Conservation (phyloP, 1,284 basidiomycete genomes). For the Austroboletus olivaceoglutinosus region DNA sequence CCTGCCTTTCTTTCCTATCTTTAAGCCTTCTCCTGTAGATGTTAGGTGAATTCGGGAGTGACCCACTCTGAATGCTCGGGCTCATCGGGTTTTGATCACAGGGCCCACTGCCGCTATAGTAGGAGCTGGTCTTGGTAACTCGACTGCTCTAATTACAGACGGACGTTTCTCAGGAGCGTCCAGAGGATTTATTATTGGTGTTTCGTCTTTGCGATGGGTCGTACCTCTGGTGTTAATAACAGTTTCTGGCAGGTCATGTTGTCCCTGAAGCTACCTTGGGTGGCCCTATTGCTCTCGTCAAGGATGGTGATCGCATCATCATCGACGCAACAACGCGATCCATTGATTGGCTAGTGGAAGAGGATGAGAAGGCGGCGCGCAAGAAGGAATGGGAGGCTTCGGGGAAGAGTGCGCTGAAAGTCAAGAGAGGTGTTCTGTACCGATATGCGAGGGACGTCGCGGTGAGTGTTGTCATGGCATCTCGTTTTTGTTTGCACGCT, state of each 20-base stretch:
- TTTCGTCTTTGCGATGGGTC: slow-evolving; percentile 30
- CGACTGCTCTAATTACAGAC: slow-evolving; percentile 93
- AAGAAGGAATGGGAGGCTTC: slow-evolving; percentile 70
- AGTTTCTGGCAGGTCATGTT: slow-evolving; percentile 67
- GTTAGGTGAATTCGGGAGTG: slow-evolving; percentile 40
- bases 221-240: no score
- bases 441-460: slow-evolving; percentile 80
- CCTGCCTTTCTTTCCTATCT: neutral
- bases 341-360: slow-evolving; percentile 80
- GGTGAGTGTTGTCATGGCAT: slow-evolving; percentile 45
- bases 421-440: slow-evolving; percentile 67
- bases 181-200: slow-evolving; percentile 63
- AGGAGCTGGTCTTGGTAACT: slow-evolving; percentile 88
- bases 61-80: neutral
- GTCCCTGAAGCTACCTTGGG: slow-evolving; percentile 92
- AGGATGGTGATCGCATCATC: slow-evolving; percentile 86
- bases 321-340: slow-evolving; percentile 80
- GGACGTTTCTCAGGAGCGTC: slow-evolving; percentile 91
- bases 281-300: slow-evolving; percentile 92
- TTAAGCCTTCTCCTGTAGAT: slow-evolving; percentile 34
- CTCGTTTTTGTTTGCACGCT: neutral
- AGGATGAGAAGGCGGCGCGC: slow-evolving; percentile 74
- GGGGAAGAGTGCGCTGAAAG: slow-evolving; percentile 63
- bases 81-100: slow-evolving; percentile 27
- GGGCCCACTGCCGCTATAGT: slow-evolving; percentile 89